These are phyloP conservation scores for Mallotus repandus DNA, from an alignment of 441 rosid genomes.

Conservation along the genomic window DNA sequence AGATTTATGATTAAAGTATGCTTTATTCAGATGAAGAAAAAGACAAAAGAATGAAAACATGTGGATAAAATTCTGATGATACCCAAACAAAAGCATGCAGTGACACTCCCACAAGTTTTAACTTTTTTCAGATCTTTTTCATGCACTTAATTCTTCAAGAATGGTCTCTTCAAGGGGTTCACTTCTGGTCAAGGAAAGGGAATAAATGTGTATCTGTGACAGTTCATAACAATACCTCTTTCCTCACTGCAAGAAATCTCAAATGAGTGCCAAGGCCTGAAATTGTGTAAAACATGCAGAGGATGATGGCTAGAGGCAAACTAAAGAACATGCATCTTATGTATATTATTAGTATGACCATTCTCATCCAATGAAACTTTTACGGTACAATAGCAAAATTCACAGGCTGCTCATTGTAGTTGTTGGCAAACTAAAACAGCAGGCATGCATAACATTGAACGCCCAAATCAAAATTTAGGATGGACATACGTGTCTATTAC, in stretches of 20 bases:
- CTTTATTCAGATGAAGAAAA: not conserved
- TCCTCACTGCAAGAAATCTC: not conserved
- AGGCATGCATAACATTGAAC: not conserved
- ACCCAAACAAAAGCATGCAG: constrained; percentile 3
- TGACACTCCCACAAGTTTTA: not conserved
- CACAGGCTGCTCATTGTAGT: not conserved
- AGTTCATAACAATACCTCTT: not conserved
- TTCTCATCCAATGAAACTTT: not conserved
- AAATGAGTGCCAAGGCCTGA: not conserved
- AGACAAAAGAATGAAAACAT: not conserved
- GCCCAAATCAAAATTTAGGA: not conserved
- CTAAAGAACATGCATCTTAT: not conserved
- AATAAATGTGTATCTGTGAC: not conserved
- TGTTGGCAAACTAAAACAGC: not conserved
- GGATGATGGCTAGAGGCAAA: not conserved
- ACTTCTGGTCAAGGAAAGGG: not conserved
- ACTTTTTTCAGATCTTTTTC: not conserved
- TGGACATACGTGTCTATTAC: not conserved
- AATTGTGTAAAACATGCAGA: not conserved
- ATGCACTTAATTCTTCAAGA: not conserved
- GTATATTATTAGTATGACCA: no score
- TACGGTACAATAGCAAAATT: not conserved
- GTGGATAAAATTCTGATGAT: not conserved
- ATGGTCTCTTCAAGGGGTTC: not conserved
- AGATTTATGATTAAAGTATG: not conserved